These are phyloP conservation scores for Populus hybrid DNA, from an alignment of 441 rosid species.

Conservation along the genomic window DNA sequence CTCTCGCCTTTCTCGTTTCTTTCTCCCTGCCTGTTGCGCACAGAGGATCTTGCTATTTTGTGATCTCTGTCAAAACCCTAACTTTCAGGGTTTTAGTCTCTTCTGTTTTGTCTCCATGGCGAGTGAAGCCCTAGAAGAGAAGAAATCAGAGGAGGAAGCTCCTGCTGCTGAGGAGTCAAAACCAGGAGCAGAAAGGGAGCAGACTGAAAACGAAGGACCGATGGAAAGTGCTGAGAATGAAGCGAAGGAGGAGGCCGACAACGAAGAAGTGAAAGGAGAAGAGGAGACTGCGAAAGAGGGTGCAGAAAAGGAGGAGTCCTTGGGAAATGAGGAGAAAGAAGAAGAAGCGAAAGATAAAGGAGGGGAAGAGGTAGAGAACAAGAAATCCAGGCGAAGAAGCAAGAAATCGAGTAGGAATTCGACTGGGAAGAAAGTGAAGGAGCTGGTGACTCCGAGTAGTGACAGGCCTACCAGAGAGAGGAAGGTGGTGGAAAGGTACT, in stretches of 20 bases:
- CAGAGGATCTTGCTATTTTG: neutral
- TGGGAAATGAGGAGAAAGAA: constrained; percentile 9
- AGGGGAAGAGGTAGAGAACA: constrained; percentile 8
- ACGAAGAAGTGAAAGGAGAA: constrained; percentile 14
- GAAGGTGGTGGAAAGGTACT: constrained; percentile 87
- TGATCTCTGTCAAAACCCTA: constrained; percentile 10
- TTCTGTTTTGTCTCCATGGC: constrained; percentile 41
- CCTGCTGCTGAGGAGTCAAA: constrained; percentile 27
- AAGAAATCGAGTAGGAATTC: constrained; percentile 20
- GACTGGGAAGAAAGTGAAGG: constrained; percentile 25
- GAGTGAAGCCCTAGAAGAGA: constrained; percentile 65
- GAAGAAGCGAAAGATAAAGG: constrained; percentile 7
- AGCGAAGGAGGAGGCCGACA: constrained; percentile 15
- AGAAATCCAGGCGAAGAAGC: constrained; percentile 21
- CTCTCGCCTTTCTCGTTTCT: neutral
- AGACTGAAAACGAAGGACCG: constrained; percentile 17
- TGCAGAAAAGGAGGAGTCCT: constrained; percentile 13
- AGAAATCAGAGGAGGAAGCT: constrained; percentile 43
- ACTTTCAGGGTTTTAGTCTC: constrained; percentile 19
- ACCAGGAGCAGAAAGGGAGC: constrained; percentile 5
- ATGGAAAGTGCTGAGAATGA: constrained; percentile 13
- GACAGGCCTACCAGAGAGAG: constrained; percentile 90
- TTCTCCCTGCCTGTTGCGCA: neutral
- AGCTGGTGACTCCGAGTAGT: constrained; percentile 53
- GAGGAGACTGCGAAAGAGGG: constrained; percentile 17